phyloP scores from a whole-genome alignment of 2,329 filamentous ascomycete species.

The Aspergillus piperis region DNA sequence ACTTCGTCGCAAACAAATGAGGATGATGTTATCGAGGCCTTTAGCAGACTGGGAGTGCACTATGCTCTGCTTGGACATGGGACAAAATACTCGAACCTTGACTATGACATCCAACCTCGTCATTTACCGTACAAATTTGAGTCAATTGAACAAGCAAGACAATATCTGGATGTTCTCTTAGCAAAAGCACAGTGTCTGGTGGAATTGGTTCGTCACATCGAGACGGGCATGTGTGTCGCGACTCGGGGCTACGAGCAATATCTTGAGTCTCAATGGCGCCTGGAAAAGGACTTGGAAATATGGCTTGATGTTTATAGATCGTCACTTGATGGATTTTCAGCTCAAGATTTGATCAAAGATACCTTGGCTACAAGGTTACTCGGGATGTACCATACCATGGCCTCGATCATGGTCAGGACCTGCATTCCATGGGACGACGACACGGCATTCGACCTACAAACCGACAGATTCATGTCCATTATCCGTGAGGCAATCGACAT shows the following conservation, averaged over 20 bases:
- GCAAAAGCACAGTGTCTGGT: not conserved
- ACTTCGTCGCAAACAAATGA: not conserved
- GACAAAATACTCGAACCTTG: not conserved
- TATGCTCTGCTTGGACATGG: not conserved
- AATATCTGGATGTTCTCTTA: not conserved
- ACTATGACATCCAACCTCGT: not conserved
- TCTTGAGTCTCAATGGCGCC: not conserved
- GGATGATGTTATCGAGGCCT: not conserved
- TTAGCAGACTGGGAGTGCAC: not conserved
- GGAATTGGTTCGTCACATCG: not conserved
- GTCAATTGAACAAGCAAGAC: not conserved
- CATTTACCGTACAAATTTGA: not conserved
- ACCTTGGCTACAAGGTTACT: slow-evolving; percentile 31
- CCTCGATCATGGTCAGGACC: slow-evolving; percentile 43
- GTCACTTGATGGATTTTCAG: not conserved
- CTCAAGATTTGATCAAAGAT: not conserved
- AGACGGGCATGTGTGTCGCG: not conserved
- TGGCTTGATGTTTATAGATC: slow-evolving; percentile 27
- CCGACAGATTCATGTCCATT: slow-evolving; percentile 22
- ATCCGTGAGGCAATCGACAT: slow-evolving; percentile 6
- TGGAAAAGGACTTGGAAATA: not conserved
- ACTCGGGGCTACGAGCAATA: not conserved
- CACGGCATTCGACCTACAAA: slow-evolving; percentile 27
- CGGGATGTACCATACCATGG: slow-evolving; percentile 45
- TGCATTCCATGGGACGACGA: slow-evolving; percentile 29